A percentile compares a stretch with the other conserved stretches of the same genome.
Evolutionary conservation across 2,329 filamentous ascomycete genomes (phyloP).

Genomic region (Rhynchosporium agropyri): DNA sequence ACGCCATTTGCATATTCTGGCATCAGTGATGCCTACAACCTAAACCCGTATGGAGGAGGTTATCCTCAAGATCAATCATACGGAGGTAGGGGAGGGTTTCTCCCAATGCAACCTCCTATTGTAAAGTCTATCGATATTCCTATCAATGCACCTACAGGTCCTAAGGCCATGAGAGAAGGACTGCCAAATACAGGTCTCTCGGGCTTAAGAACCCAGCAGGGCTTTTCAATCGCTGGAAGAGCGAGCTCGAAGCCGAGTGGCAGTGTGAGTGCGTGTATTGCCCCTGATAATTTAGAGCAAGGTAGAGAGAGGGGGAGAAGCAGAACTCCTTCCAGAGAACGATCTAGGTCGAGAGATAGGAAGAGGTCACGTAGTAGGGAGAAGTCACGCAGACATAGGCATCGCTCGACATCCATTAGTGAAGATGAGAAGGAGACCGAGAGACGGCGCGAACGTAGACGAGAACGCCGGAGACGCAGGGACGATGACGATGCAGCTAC

Average conservation of each 20-base stretch:
- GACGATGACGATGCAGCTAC: conserved; percentile 35
- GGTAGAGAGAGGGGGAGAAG: conserved; percentile 35
- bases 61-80: conserved; percentile 42
- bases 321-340: conserved; percentile 39
- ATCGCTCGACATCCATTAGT: conserved; percentile 39
- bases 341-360: conserved; percentile 39
- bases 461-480: conserved; percentile 37
- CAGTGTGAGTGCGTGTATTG: conserved; percentile 37
- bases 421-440: conserved; percentile 42
- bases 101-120: conserved; percentile 42
- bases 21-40: conserved; percentile 49
- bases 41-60: conserved; percentile 40
- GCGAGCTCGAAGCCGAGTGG: conserved; percentile 34
- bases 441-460: conserved; percentile 39
- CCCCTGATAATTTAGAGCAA: conserved; percentile 33
- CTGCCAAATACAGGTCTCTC: conserved; percentile 79
- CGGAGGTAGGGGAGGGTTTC: conserved; percentile 46
- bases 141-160: conserved; percentile 82
- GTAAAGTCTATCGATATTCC: conserved; percentile 49
- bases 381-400: conserved; percentile 38
- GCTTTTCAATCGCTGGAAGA: conserved; percentile 45
- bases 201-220: conserved; percentile 52
- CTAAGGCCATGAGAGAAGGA: conserved; percentile 91
- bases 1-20: conserved; percentile 59
- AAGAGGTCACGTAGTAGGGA: conserved; percentile 33